Base-by-base conservation (phyloP, 805 yeast species). In the Hermanozyma aechmeae region DNA sequence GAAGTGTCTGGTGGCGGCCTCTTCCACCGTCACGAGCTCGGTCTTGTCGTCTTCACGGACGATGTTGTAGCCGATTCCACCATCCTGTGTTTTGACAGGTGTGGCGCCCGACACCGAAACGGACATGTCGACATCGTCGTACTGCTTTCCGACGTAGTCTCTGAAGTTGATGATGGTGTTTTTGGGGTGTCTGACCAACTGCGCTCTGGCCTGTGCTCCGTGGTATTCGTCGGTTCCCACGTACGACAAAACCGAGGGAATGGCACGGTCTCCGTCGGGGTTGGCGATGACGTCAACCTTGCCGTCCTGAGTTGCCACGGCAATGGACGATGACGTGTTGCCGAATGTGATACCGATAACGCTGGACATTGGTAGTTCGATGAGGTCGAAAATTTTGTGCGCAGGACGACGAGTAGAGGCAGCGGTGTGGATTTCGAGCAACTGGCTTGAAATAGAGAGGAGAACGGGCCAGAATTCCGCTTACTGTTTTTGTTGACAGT, bases 201-300 rank as follows among this genome's bases (percentile, higher is more conserved):
- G 96, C 33, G 86, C 87, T 46, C 78, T 64, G 34, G 97, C 98
- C 66, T 92, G 97, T 35, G 85, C 80, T 37, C 98, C 98, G 53
- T 92, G 96, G 64, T 84, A 92, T 65, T 92, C 97, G 55, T 92
- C 97, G 32, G 71, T 79, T 37, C 93, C 96, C 34, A 86, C 86
- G 56, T 87, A 92, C 13, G 96, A 76, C 37, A 92, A 70, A 35
- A 82, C 81, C 16, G 97, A 81, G 38, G 97, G 95, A 53, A 92
- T 92, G 36, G 89, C 73, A 66, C 97, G 84, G 64, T 92, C 97
- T 58, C 98, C 98, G 53, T 92, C 98, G 44, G 93, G 96, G 75
- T 92, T 89, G 44, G 98, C 98, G 56, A 92, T 89, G 43, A 92
- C 95, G 53, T 92, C 96, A 40, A 85, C 92, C 56, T 80, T 82